Evolutionary conservation across 75 land plant genomes (phyloP), one percentile per base, ranked within the genome.

Genomic region (Pinus albicaulis): DNA sequence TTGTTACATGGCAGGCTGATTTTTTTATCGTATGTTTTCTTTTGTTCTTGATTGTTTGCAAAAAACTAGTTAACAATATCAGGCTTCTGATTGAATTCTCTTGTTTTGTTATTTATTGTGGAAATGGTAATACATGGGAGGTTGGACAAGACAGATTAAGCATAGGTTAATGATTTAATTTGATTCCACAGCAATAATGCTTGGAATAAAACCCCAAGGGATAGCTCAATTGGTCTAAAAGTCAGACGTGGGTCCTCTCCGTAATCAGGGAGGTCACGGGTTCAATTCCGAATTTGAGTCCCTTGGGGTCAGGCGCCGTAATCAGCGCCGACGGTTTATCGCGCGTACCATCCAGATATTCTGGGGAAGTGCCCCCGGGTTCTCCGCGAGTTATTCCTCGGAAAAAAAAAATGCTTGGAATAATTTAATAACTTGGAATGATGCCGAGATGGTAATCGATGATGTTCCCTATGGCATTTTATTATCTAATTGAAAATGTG

Each of bases 391-490:
- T n/a, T n/a, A n/a, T n/a, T n/a, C n/a, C n/a, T n/a, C n/a, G n/a
- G n/a, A n/a, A n/a, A n/a, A n/a, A n/a, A n/a, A n/a, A n/a, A 41
- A 13, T 34, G 69, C n/a, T 34, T 31, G 69, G 19, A 36, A 1
- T 31, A 34, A 20, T 6, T 68, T 4, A 41, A 20, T 68, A 41
- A 41, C 71, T 68, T 76, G 74, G 74, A 65, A 1, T 68, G 71
- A 20, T 41, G 48, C 41, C 71, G 12, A 3, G 17, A 68, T 68
- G 52, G 8, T 68, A 41, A 20, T 66, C 10, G 11, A 38, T 23
- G 12, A 38, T 66, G 16, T 2, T 66, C 48, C 70, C 7, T 6
- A 23, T 41, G 38, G 23, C 20, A 13, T 66, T 66, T 20, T 7
- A 16, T 11, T 38, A 19, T 8, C 41, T 17, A 65, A 34, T 15